Percentiles rank a stretch among this genome's conserved stretches.
phyloP scores from a whole-genome alignment of 2,329 filamentous ascomycete species.

The Elsinoe fawcettii region DNA sequence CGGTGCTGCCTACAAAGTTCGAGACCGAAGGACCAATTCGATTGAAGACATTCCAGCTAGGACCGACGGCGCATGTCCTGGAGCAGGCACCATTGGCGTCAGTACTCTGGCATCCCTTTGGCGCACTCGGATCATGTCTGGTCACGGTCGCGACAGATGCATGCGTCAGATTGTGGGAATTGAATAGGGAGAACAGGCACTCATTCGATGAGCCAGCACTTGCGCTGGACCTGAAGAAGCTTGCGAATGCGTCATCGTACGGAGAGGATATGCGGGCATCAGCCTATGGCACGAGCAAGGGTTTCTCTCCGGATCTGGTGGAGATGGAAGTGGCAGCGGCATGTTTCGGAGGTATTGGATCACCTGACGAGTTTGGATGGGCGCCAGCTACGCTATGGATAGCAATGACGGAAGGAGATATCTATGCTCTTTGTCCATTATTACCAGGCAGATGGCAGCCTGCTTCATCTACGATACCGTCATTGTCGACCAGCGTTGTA shows the following conservation, averaged over 20 bases:
- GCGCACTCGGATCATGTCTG: constrained; percentile 69
- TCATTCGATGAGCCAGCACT: constrained; percentile 79
- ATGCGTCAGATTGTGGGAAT: constrained; percentile 81
- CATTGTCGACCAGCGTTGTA: constrained; percentile 73
- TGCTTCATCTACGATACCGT: constrained; percentile 65
- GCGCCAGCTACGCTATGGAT: constrained; percentile 94
- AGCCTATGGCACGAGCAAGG: constrained; percentile 63
- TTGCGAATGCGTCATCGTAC: constrained; percentile 72
- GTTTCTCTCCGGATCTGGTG: constrained; percentile 79
- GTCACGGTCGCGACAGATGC: constrained; percentile 86
- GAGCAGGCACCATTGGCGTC: constrained; percentile 74
- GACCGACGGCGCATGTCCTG: constrained; percentile 83
- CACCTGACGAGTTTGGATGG: constrained; percentile 61
- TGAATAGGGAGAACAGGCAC: constrained; percentile 74
- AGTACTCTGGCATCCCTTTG: constrained; percentile 86
- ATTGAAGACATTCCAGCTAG: constrained; percentile 82
- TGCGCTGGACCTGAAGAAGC: constrained; percentile 79
- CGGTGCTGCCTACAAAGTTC: constrained; percentile 61
- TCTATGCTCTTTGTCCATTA: constrained; percentile 88
- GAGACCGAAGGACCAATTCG: constrained; percentile 58
- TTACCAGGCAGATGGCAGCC: constrained; percentile 78
- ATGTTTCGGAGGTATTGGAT: constrained; percentile 68
- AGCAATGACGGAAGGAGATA: constrained; percentile 86
- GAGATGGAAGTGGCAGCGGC: constrained; percentile 93
- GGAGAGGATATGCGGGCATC: constrained; percentile 80